Evolutionary conservation across 2,329 filamentous ascomycete genomes (phyloP).

Genomic region (Talaromyces funiculosus): DNA sequence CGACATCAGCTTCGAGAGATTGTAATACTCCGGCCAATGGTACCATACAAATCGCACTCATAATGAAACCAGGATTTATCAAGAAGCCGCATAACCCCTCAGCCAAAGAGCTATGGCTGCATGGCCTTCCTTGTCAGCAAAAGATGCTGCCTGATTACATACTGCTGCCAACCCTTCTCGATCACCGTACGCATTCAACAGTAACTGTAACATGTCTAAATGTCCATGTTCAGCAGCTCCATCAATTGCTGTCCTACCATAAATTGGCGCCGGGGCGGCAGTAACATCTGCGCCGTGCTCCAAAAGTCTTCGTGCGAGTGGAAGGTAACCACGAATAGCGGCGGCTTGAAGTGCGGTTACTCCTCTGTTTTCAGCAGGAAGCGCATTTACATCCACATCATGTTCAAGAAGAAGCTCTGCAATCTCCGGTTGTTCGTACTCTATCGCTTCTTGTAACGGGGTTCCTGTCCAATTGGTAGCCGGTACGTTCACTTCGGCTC

Average conservation of each 20-base stretch:
- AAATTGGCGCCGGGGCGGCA: constrained; percentile 8
- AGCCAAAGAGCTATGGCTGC: background rate
- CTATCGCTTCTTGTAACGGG: background rate
- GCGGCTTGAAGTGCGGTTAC: constrained; percentile 4
- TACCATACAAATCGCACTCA: background rate
- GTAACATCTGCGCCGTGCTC: constrained; percentile 16
- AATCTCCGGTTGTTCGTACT: background rate
- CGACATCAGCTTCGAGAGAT: background rate
- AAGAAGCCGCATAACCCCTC: background rate
- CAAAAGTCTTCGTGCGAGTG: constrained; percentile 15
- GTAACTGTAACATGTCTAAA: constrained; percentile 24
- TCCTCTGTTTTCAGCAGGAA: background rate
- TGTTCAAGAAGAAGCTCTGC: background rate
- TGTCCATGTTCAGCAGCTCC: constrained; percentile 24
- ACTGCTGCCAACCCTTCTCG: background rate
- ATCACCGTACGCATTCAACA: constrained; percentile 18
- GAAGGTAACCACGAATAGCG: background rate
- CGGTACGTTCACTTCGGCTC: background rate
- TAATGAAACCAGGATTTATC: too few relatives aligned
- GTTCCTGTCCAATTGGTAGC: background rate
- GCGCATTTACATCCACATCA: background rate
- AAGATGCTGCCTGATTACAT: background rate
- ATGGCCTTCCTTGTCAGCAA: background rate
- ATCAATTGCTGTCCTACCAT: constrained; percentile 23
- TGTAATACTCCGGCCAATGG: background rate